Evolutionary conservation across 148 eudicot species (phyloP).

Genomic region (Camellia japonica): DNA sequence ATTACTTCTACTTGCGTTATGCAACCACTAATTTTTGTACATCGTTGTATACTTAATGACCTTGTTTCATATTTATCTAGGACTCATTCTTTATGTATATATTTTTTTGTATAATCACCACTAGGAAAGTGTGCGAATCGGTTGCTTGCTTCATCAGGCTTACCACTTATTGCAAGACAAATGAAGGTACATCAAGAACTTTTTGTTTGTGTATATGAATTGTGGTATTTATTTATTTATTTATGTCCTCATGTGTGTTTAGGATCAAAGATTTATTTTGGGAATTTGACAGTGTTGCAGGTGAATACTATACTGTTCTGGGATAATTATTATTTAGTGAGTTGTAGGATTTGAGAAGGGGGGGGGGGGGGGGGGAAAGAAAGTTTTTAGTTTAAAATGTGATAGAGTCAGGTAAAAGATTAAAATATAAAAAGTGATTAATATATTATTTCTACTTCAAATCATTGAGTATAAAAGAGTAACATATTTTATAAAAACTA

Average conservation of each 20-base stretch:
- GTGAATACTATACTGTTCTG: too few relatives aligned
- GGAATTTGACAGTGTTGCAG: neutral
- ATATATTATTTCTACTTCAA: too few relatives aligned
- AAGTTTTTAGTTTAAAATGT: too few relatives aligned
- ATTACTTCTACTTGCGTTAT: neutral
- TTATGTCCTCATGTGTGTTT: neutral
- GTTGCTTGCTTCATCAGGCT: constrained; percentile 84
- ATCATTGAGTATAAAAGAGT: too few relatives aligned
- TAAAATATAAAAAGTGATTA: too few relatives aligned
- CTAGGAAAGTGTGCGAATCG: constrained; percentile 98
- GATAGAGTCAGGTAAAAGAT: too few relatives aligned
- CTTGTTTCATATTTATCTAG: neutral
- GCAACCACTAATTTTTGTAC: neutral
- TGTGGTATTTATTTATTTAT: neutral
- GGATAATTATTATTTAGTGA: too few relatives aligned
- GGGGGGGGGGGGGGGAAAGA: too few relatives aligned
- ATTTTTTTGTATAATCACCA: neutral
- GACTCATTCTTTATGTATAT: neutral
- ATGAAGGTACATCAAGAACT: constrained; percentile 67
- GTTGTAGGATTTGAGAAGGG: too few relatives aligned
- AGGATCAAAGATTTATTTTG: neutral
- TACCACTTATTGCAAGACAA: constrained; percentile 92
- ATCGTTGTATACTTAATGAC: neutral
- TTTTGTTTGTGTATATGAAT: neutral
- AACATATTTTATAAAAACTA: too few relatives aligned